phyloP scores from a whole-genome alignment of 805 yeast genomes.

The Deakozyma indianensis region DNA sequence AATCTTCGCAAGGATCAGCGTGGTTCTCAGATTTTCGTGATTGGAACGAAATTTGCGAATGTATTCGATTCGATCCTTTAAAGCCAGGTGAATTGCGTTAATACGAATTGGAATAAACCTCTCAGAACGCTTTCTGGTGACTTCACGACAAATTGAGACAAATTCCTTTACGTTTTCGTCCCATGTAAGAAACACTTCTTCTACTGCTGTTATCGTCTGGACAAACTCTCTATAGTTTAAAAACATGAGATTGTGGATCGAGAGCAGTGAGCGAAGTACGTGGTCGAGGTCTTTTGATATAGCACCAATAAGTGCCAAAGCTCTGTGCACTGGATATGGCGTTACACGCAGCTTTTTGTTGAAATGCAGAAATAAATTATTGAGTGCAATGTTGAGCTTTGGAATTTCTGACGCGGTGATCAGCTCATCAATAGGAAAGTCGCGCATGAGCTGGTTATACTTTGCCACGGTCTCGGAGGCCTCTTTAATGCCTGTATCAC shows the following conservation, averaged over 20 bases:
- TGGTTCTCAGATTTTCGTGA: slow-evolving; percentile 36
- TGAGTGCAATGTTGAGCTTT: slow-evolving; percentile 31
- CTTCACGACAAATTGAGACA: slow-evolving; percentile 55
- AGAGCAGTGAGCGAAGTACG: slow-evolving; percentile 28
- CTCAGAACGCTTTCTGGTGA: slow-evolving; percentile 58
- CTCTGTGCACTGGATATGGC: slow-evolving; percentile 49
- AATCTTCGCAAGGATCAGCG: slow-evolving; percentile 14
- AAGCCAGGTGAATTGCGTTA: slow-evolving; percentile 26
- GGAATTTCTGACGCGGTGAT: slow-evolving; percentile 30
- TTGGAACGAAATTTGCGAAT: slow-evolving; percentile 32
- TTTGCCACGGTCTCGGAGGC: slow-evolving; percentile 35
- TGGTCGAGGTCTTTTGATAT: slow-evolving; percentile 41
- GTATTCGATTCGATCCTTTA: slow-evolving; percentile 30
- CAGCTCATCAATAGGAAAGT: slow-evolving; percentile 53
- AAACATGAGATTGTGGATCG: slow-evolving; percentile 29
- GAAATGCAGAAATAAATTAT: slow-evolving; percentile 42
- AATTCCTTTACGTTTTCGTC: slow-evolving; percentile 52
- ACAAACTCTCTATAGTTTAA: slow-evolving; percentile 29
- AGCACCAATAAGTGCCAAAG: slow-evolving; percentile 51
- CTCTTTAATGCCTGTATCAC: slow-evolving; percentile 56
- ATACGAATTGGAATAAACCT: slow-evolving; percentile 53
- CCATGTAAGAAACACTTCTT: slow-evolving; percentile 31
- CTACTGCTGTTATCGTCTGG: slow-evolving; percentile 17
- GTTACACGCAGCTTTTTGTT: slow-evolving; percentile 42
- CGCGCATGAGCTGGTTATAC: slow-evolving; percentile 52